Conservation (phyloP, 257 asterid genomes). For the Linaria vulgaris region DNA sequence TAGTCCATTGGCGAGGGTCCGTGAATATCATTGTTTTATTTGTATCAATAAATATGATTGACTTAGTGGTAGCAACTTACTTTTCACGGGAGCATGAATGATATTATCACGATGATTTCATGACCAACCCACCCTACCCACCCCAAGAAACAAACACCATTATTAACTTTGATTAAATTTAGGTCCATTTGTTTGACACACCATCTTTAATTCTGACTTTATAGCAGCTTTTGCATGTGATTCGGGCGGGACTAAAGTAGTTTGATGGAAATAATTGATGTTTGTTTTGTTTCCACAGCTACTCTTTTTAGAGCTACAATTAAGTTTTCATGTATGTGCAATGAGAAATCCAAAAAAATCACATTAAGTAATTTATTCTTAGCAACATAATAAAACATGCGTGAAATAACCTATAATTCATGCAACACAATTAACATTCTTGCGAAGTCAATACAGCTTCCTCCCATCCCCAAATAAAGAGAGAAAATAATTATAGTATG, state of each 20-base stretch:
- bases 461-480: too few relatives aligned
- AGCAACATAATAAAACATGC: too few relatives aligned
- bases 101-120: conserved; percentile 22
- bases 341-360: too few relatives aligned
- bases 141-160: background rate
- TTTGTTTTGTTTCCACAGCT: too few relatives aligned
- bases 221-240: conserved; percentile 34
- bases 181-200: conserved; percentile 20
- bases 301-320: too few relatives aligned
- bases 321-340: too few relatives aligned
- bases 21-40: background rate
- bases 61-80: conserved; percentile 34
- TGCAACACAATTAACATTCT: too few relatives aligned
- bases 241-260: conserved; percentile 27
- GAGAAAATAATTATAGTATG: too few relatives aligned
- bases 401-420: too few relatives aligned
- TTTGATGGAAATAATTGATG: background rate
- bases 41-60: conserved; percentile 29
- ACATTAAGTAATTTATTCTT: too few relatives aligned
- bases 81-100: conserved; percentile 47
- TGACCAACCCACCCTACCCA: conserved; percentile 26
- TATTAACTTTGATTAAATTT: conserved; percentile 27
- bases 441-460: too few relatives aligned
- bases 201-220: conserved; percentile 31
- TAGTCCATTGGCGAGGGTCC: conserved; percentile 19